Evolutionary conservation across 345 rosid species (phyloP), one percentile per base, ranked within the genome.

Genomic region (Cardamine chenopodiifolia): DNA sequence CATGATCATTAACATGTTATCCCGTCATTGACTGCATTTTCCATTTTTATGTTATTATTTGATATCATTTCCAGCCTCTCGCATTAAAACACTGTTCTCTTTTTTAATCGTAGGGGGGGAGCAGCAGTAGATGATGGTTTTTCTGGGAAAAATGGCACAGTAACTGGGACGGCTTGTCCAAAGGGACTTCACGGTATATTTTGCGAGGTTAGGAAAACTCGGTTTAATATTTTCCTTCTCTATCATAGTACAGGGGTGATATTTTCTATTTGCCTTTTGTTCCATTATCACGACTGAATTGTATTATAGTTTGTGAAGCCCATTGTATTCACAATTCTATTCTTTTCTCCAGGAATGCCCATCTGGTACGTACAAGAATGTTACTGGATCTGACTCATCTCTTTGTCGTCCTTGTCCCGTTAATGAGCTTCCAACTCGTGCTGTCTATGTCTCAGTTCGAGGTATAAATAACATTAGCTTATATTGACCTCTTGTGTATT

Each of bases 91-190:
- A 58, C 29, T 75, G 13, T 35, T 42, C 17, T 55, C 32, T 49
- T 47, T 47, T 56, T 47, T 68, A 60, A 45, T 60, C 68, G 14
- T 82, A 96, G 98, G 67, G 98, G 98, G 73, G 99, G 99, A 40
- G 44, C 48, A 52, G 96, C 93, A 14, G 79, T 79, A 77, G 84
- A 78, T 37, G 82, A 79, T 61, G 81, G 58, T 64, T 83, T 77
- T 59, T 74, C 74, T 70, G 98, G 99, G 62, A 88, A 80, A 87
- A 89, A 88, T 72, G 99, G 99, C 73, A 86, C 97, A 22, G 76
- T 86, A 76, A 86, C 88, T n/a, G 99, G 99, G 56, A 90, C 87
- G 71, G 87, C 94, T 71, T 96, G 99, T 76, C 99, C 99, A 8
- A 83, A 81, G 74, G 99, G 98, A 72, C 91, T 92, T 58, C 88